phyloP scores from a whole-genome alignment of 139 green algal genomes.

The Volvox africanus region DNA sequence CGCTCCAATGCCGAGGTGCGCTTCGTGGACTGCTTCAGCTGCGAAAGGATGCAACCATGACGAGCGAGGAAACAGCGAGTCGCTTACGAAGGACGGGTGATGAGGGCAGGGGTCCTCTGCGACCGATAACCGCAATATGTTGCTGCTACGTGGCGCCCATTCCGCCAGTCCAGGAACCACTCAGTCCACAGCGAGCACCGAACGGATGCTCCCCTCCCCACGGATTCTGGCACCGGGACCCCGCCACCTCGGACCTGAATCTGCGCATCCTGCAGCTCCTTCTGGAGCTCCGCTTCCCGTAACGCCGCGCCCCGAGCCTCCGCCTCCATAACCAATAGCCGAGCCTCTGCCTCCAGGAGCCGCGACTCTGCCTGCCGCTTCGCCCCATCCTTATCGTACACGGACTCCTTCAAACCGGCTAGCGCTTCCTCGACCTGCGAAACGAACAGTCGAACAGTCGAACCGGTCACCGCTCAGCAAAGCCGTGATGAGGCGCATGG shows the following conservation, averaged over 20 bases:
- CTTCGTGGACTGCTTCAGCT: conserved; percentile 30
- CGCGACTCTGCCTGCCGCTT: conserved; percentile 5
- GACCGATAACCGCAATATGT: no score
- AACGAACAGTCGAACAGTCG: no score
- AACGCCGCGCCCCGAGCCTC: conserved; percentile 28
- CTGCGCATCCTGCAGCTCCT: conserved; percentile 36
- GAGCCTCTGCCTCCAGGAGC: background rate
- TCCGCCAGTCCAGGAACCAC: no score
- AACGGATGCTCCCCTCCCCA: background rate
- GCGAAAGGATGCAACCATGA: background rate
- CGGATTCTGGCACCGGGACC: no score
- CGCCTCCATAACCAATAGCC: conserved; percentile 38
- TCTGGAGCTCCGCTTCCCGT: conserved; percentile 42
- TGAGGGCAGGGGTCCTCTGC: no score
- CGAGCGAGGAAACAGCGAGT: no score
- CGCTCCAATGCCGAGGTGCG: conserved; percentile 18
- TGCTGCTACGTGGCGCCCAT: no score
- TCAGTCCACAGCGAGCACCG: no score
- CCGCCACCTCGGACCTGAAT: background rate
- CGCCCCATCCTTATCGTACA: conserved; percentile 38
- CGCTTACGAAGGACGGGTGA: no score
- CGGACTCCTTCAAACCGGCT: conserved; percentile 26
- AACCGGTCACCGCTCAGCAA: no score
- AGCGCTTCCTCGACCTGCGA: no score
- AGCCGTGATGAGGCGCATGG: no score